These are phyloP conservation scores for Rubus parviflorus DNA, from an alignment of 306 rosid genomes.

Conservation along the genomic window DNA sequence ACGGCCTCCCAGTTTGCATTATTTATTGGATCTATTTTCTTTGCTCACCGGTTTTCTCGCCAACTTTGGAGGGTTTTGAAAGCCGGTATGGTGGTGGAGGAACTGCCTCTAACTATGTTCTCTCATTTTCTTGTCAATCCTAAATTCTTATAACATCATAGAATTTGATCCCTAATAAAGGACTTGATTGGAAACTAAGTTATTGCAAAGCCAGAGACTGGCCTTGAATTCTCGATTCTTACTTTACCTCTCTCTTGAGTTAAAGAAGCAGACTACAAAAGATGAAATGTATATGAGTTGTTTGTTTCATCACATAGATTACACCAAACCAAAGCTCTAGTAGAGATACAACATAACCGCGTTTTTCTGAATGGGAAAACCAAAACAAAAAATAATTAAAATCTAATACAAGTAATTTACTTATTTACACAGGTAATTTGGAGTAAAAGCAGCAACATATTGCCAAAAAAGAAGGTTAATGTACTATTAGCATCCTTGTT, in stretches of 20 bases:
- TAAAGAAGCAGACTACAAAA: not conserved
- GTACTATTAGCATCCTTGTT: not conserved
- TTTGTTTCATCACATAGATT: not conserved
- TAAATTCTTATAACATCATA: too few relatives aligned
- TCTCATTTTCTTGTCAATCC: too few relatives aligned
- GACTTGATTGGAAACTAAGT: too few relatives aligned
- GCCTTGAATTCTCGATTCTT: not conserved
- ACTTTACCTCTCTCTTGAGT: not conserved
- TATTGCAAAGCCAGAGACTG: too few relatives aligned
- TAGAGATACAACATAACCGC: not conserved
- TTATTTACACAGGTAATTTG: not conserved
- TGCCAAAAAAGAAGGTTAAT: not conserved
- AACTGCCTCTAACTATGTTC: too few relatives aligned
- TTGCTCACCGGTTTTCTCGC: too few relatives aligned
- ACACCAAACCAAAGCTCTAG: not conserved
- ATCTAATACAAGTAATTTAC: not conserved
- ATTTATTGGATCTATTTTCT: too few relatives aligned
- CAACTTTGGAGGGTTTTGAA: too few relatives aligned
- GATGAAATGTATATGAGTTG: not conserved
- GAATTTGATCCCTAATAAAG: too few relatives aligned
- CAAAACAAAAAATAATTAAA: not conserved
- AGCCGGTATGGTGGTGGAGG: too few relatives aligned
- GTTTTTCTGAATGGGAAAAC: not conserved
- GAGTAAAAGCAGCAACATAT: not conserved
- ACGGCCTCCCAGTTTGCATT: not conserved